phyloP scores from a whole-genome alignment of 2,329 filamentous ascomycete species.

The Tolypocladium endophyticum region DNA sequence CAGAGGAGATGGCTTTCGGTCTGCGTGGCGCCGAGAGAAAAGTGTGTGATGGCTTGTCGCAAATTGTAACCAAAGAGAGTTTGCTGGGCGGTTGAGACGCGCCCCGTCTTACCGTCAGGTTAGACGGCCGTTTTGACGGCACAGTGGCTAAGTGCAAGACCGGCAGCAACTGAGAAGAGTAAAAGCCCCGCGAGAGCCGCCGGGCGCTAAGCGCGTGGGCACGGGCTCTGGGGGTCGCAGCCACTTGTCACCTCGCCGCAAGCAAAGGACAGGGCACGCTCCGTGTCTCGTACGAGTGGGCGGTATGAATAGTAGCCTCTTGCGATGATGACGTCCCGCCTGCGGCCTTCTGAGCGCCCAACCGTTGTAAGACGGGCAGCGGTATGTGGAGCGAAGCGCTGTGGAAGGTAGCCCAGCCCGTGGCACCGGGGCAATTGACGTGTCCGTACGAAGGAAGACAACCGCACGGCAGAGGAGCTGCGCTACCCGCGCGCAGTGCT shows the following conservation, averaged over 20 bases:
- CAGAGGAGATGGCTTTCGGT: too few relatives aligned
- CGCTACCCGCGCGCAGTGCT: not conserved
- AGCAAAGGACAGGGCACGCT: not conserved
- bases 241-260: not conserved
- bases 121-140: not conserved
- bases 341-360: too few relatives aligned
- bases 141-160: not conserved
- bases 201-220: not conserved
- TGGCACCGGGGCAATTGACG: too few relatives aligned
- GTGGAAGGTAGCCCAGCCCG: too few relatives aligned
- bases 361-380: not conserved
- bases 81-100: not conserved
- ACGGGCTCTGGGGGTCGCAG: not conserved
- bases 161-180: not conserved
- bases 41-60: not conserved
- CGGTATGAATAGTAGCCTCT: not conserved
- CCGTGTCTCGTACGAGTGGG: not conserved
- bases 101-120: not conserved
- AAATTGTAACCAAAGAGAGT: not conserved
- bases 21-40: too few relatives aligned
- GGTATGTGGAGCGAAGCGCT: too few relatives aligned
- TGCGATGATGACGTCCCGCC: not conserved
- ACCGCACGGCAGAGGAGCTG: too few relatives aligned
- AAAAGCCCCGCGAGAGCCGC: not conserved
- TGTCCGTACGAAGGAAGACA: not conserved